These are phyloP conservation scores for Trichoderma sp. DNA, from an alignment of 2,329 filamentous ascomycete genomes.

Conservation along the genomic window DNA sequence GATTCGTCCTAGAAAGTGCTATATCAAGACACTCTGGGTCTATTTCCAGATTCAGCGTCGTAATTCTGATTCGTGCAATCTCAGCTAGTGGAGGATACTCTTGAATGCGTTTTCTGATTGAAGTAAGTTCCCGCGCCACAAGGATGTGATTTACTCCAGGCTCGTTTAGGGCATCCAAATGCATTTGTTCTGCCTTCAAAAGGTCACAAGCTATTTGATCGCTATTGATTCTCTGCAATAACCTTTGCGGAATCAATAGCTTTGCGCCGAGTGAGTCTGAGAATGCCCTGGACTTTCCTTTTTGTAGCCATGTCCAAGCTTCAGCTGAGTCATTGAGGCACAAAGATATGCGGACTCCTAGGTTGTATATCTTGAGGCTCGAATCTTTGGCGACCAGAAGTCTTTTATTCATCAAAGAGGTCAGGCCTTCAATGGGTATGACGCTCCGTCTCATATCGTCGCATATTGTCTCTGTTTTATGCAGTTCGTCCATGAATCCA, in stretches of 20 bases:
- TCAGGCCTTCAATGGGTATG: neutral
- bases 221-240: neutral
- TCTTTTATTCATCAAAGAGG: neutral
- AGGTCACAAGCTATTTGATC: neutral
- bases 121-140: neutral
- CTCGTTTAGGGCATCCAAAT: neutral
- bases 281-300: neutral
- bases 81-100: neutral
- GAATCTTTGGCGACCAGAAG: neutral
- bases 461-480: neutral
- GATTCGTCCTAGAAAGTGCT: neutral
- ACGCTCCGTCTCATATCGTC: neutral
- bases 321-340: neutral
- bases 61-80: neutral
- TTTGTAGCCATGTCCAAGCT: neutral
- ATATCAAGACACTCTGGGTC: neutral
- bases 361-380: neutral
- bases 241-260: neutral
- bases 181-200: neutral
- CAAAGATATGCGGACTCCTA: neutral
- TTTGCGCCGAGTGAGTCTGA: neutral
- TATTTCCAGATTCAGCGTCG: neutral
- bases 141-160: neutral
- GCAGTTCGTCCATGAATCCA: neutral
- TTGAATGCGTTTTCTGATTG: neutral